Evolutionary conservation across 2,329 filamentous ascomycete genomes (phyloP).

Genomic region (Xylaria sp.): DNA sequence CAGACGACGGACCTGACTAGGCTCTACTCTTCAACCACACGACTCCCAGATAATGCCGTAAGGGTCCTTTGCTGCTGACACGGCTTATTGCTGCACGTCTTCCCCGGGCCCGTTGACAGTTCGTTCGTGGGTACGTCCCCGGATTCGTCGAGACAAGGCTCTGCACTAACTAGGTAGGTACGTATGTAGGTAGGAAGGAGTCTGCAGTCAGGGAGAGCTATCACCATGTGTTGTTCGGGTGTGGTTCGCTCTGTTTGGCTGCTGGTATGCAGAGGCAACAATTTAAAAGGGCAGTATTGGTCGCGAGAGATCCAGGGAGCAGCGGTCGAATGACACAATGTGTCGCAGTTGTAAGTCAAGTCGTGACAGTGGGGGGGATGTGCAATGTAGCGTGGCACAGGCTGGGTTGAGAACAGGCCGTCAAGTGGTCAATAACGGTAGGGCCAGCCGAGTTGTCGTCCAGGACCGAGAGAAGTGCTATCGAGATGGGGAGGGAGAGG

Average conservation of each 20-base stretch:
- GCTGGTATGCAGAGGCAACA: constrained; percentile 36
- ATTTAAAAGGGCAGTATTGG: constrained; percentile 40
- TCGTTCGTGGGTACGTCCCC: constrained; percentile 24
- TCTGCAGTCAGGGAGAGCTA: constrained; percentile 25
- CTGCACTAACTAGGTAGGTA: constrained; percentile 14
- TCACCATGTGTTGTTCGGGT: constrained; percentile 21
- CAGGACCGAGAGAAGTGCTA: constrained; percentile 25
- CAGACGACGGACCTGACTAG: constrained; percentile 27
- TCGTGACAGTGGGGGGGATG: constrained; percentile 27
- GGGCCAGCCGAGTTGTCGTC: constrained; percentile 35
- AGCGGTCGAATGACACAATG: constrained; percentile 44
- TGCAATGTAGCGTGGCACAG: constrained; percentile 35
- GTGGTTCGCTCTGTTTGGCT: constrained; percentile 33
- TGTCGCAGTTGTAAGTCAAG: constrained; percentile 35
- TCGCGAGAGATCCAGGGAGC: constrained; percentile 32
- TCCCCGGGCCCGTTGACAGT: constrained; percentile 16
- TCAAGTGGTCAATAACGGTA: constrained; percentile 29
- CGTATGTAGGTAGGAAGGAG: too few relatives aligned
- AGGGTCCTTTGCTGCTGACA: constrained; percentile 9
- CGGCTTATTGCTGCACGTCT: constrained; percentile 22
- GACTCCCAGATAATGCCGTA: constrained; percentile 21
- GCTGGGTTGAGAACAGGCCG: constrained; percentile 17
- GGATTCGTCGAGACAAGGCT: constrained; percentile 10
- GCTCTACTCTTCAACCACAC: constrained; percentile 20
- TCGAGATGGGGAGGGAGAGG: constrained; percentile 13